These are phyloP conservation scores for Corrigiola litoralis DNA, from an alignment of 179 eudicot genomes.

Conservation along the genomic window DNA sequence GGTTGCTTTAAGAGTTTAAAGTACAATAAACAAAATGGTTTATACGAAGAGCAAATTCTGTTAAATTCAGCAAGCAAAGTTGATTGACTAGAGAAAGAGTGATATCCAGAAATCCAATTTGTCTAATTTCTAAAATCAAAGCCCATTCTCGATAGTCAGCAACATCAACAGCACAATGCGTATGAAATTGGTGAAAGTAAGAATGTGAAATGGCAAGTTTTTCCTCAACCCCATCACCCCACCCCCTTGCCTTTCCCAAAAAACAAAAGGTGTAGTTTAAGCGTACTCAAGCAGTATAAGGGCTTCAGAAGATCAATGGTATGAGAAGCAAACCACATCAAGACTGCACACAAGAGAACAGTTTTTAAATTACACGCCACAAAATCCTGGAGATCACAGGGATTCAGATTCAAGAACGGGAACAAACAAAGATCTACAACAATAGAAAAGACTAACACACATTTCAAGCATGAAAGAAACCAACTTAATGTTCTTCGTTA, in stretches of 20 bases:
- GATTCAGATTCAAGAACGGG: background rate
- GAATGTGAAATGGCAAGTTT: too few relatives aligned
- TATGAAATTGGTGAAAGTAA: too few relatives aligned
- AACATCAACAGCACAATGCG: too few relatives aligned
- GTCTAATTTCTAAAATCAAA: too few relatives aligned
- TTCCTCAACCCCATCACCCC: too few relatives aligned
- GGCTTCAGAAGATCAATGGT: background rate
- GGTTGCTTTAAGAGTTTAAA: too few relatives aligned
- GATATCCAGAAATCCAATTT: too few relatives aligned
- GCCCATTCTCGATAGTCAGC: too few relatives aligned
- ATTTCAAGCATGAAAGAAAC: background rate
- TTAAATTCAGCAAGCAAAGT: too few relatives aligned
- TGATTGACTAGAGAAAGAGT: background rate
- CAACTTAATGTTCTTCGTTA: conserved; percentile 10
- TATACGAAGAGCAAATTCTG: too few relatives aligned
- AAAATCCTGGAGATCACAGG: background rate
- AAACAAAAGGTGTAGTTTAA: too few relatives aligned
- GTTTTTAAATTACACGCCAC: conserved; percentile 17
- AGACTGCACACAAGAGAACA: background rate
- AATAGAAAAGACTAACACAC: conserved; percentile 12
- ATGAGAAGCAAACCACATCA: background rate
- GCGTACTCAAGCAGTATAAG: background rate
- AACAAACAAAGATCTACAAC: conserved; percentile 17
- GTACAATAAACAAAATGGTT: too few relatives aligned
- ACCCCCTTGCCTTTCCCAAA: background rate